These are phyloP conservation scores for Leccinum huronense DNA, from an alignment of 1,284 basidiomycete genomes.

Conservation along the genomic window DNA sequence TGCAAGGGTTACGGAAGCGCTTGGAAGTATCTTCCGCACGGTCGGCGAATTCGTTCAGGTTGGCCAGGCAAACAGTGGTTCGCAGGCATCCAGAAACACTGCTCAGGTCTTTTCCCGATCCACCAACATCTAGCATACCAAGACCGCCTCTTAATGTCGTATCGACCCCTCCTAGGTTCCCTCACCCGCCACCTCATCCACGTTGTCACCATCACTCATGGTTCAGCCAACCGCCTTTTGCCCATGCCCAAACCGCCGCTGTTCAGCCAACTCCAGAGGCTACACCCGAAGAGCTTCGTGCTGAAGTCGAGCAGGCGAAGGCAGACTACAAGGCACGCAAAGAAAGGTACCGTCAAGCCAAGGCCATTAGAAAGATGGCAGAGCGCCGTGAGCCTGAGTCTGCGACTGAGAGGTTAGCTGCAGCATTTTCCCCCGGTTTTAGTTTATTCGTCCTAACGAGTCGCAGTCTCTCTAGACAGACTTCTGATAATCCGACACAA, in stretches of 20 bases:
- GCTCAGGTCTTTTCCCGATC: background rate
- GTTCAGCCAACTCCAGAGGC: constrained; percentile 6
- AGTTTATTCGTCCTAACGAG: constrained; percentile 9
- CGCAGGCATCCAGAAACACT: constrained; percentile 6
- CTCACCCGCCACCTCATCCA: constrained; percentile 14
- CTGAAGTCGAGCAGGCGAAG: constrained; percentile 68
- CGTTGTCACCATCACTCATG: constrained; percentile 29
- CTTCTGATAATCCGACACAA: constrained; percentile 24
- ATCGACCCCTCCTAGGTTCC: constrained; percentile 10
- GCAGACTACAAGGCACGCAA: constrained; percentile 64
- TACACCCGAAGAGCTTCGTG: constrained; percentile 47
- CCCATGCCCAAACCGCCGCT: constrained; percentile 5
- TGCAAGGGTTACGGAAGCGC: constrained; percentile 60
- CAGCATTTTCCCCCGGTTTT: constrained; percentile 6
- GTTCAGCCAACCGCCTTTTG: constrained; percentile 20
- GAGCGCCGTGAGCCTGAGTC: constrained; percentile 30
- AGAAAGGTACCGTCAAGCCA: constrained; percentile 60
- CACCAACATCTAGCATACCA: constrained; percentile 3
- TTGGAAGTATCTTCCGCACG: constrained; percentile 56
- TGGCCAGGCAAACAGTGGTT: constrained; percentile 8
- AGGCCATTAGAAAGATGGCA: constrained; percentile 47
- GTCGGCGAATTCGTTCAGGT: constrained; percentile 42
- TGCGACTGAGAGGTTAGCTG: constrained; percentile 35
- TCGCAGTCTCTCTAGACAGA: constrained; percentile 29
- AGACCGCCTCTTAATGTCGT: constrained; percentile 2